phyloP scores from a whole-genome alignment of 177 flowering plant species.

The Tripterygium wilfordii region DNA sequence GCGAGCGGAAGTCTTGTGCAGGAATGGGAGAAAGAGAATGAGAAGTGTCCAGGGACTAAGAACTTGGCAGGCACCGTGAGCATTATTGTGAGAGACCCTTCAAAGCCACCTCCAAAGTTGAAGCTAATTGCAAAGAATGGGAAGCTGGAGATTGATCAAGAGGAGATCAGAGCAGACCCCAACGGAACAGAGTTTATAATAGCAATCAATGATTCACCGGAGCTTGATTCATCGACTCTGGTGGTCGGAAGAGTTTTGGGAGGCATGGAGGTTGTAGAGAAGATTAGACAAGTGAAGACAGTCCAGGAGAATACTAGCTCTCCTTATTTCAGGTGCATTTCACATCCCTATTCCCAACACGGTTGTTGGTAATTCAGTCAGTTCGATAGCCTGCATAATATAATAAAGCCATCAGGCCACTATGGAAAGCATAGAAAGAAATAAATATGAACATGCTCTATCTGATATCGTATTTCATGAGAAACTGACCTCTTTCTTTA shows the following conservation, averaged over 20 bases:
- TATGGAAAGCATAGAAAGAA: too few species aligned
- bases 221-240: conserved; percentile 60
- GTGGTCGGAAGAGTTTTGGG: conserved; percentile 71
- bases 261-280: conserved; percentile 80
- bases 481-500: too few species aligned
- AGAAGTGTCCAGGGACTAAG: conserved; percentile 46
- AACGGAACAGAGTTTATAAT: conserved; percentile 93
- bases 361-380: too few species aligned
- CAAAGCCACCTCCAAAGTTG: conserved; percentile 71
- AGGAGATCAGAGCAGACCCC: conserved; percentile 69
- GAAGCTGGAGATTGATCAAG: conserved; percentile 78
- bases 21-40: conserved; percentile 55
- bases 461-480: too few species aligned
- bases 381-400: too few species aligned
- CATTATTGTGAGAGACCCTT: conserved; percentile 72
- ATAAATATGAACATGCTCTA: background rate
- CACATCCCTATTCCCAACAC: background rate
- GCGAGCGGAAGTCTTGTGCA: conserved; percentile 34
- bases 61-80: conserved; percentile 57
- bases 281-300: conserved; percentile 66
- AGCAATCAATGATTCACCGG: conserved; percentile 57
- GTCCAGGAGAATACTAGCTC: conserved; percentile 80
- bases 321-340: conserved; percentile 75
- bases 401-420: too few species aligned
- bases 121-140: conserved; percentile 82